Base-by-base conservation (phyloP, 768 basidiomycete species). In the Mycena galopus region DNA sequence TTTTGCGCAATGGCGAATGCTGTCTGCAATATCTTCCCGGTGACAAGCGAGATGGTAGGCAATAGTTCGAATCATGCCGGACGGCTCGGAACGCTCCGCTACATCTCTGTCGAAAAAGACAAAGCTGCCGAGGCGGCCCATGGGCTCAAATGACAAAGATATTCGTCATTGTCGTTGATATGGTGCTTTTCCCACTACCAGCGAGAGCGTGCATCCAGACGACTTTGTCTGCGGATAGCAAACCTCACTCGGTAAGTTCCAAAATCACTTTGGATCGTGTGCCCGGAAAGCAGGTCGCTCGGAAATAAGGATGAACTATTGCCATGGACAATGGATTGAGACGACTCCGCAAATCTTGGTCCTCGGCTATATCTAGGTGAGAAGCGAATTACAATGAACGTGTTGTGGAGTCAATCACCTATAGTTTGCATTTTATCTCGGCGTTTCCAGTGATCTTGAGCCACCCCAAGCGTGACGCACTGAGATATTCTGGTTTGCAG, bases 61-160 rank as follows among this genome's bases (percentile, higher is more conserved):
- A 37, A 82, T 67, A 32, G 83, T 84, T 39, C 82, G 78, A 42
- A 84, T 76, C 61, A 84, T 78, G 25, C 72, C 10, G 1, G 76
- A 56, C 9, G 83, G 78, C 27, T 84, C 78, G 9, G 76, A 81
- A 11, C 81, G 75, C 58, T 77, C 71, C 4, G 75, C 76, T 6
- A 82, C 58, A 16, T 79, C 77, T 11, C 84, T 79, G 21, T 79
- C 76, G 74, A 84, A 84, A 47, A 84, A 82, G 4, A 74, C 35
- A 60, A 82, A 84, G 2, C 83, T 81, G 10, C 84, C 83, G 7
- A 84, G 84, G 35, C 79, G 80, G 16, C 78, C 78, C 7, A 79
- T 68, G 0, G 81, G 75, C n/a, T 78, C n/a, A n/a, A n/a, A n/a
- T n/a, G n/a, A n/a, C 74, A 30, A 80, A 81, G 30, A 82, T 56